Base-by-base conservation (phyloP, 768 basidiomycete species). In the Nevesoporus exiguus region DNA sequence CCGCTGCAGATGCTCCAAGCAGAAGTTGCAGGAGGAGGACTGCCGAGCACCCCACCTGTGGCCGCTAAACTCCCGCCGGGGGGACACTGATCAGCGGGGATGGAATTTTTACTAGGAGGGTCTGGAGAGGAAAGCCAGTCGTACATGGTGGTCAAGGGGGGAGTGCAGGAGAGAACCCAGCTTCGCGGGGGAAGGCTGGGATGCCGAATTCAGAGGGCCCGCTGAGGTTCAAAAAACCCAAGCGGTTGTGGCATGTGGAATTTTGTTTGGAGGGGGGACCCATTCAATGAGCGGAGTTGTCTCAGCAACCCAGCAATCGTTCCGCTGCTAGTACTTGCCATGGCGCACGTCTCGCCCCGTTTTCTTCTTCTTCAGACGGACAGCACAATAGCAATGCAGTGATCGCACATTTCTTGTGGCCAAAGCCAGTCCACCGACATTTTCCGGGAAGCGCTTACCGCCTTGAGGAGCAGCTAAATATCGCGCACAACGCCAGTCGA, bases 231-330 rank as follows among this genome's bases (percentile, higher is more conserved):
- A 49, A 59, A 57, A 36, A 33, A 41, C 0, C n/a, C 1, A 29
- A 31, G 2, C 21, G 22, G 33, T 42, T 51, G 54, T 61, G 63
- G 51, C 59, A 57, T 43, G 58, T 46, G 48, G 48, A 45, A 41
- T 49, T 54, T 50, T 56, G 31, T 51, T 54, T 52, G 44, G 51
- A 37, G 52, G 49, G n/a, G n/a, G 49, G 29, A 25, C 31, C n/a
- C 54, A 15, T 33, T 36, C n/a, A n/a, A n/a, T n/a, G 50, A 62
- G 61, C 62, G 58, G 61, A 63, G 61, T 63, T 62, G 62, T 36
- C n/a, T 13, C 47, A 10, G n/a, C n/a, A n/a, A n/a, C n/a, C n/a
- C n/a, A n/a, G n/a, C 19, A 24, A 54, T 47, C 61, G n/a, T n/a
- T n/a, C 33, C 7, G 10, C 43, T 0, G 21, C 44, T 10, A 14